These are phyloP conservation scores for Cystobasidium ongulense DNA, from an alignment of 768 basidiomycete genomes.

Conservation along the genomic window DNA sequence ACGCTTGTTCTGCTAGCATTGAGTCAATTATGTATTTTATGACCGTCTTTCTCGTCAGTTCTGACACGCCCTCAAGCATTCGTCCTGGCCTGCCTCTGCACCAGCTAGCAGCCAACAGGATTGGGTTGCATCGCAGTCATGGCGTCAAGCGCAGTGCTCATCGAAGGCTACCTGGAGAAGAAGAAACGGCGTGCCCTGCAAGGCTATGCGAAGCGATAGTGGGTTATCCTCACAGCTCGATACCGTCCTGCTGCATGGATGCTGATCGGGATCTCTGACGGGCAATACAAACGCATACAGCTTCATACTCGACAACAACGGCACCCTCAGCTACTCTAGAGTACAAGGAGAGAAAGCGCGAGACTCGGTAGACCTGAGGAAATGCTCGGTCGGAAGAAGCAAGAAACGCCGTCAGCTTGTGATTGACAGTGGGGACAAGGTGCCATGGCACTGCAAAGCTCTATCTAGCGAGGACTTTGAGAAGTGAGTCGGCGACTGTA, in stretches of 20 bases:
- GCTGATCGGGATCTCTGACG: background rate
- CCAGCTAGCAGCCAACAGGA: background rate
- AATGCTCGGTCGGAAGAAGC: slow-evolving; percentile 18
- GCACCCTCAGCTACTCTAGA: slow-evolving; percentile 11
- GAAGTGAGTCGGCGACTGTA: background rate
- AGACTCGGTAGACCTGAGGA: slow-evolving; percentile 10
- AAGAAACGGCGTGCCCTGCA: slow-evolving; percentile 17
- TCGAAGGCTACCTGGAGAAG: slow-evolving; percentile 24
- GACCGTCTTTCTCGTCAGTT: background rate
- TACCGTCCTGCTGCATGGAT: background rate
- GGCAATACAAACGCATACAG: background rate
- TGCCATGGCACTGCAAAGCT: slow-evolving; percentile 24
- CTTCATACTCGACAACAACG: slow-evolving; percentile 21
- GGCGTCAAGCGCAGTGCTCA: background rate
- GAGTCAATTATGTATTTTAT: background rate
- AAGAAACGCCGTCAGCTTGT: slow-evolving; percentile 15
- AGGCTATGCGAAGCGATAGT: slow-evolving; percentile 26
- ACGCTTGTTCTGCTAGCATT: background rate
- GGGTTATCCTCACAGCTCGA: background rate
- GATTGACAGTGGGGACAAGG: slow-evolving; percentile 22
- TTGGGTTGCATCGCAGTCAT: background rate
- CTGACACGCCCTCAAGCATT: background rate
- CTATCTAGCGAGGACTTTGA: slow-evolving; percentile 4
- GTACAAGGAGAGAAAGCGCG: slow-evolving; percentile 18
- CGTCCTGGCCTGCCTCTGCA: background rate